phyloP scores from a whole-genome alignment of 805 yeast genomes.

The Kazachstania taianensis region DNA sequence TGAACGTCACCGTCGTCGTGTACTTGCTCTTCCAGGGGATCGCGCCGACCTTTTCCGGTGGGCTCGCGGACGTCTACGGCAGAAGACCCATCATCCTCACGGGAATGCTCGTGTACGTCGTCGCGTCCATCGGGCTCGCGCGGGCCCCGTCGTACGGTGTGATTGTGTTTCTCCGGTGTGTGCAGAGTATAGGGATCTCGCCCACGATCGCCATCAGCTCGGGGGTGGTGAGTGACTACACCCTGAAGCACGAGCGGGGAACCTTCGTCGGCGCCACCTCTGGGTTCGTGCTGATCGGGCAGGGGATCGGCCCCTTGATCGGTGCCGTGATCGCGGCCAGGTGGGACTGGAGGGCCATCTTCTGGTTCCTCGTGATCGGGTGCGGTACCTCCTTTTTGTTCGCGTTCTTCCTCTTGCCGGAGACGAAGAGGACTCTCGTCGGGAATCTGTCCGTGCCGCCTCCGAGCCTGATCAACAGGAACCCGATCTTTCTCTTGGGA shows the following conservation, averaged over 20 bases:
- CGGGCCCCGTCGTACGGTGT: constrained; percentile 46
- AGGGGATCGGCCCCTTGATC: constrained; percentile 65
- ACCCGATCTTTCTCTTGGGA: constrained; percentile 34
- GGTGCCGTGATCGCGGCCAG: constrained; percentile 36
- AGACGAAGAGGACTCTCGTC: constrained; percentile 58
- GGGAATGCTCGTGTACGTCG: constrained; percentile 47
- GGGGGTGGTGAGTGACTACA: constrained; percentile 66
- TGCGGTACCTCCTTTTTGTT: constrained; percentile 37
- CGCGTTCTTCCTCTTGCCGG: constrained; percentile 45
- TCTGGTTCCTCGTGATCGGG: constrained; percentile 61
- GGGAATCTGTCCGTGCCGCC: constrained; percentile 68
- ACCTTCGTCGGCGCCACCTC: constrained; percentile 53
- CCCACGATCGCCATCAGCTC: constrained; percentile 60
- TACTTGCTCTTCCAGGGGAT: constrained; percentile 68
- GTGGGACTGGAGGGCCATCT: constrained; percentile 65
- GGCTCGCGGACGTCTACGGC: constrained; percentile 59
- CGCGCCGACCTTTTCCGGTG: constrained; percentile 57
- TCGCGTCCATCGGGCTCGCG: constrained; percentile 60
- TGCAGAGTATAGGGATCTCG: constrained; percentile 66
- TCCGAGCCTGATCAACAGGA: constrained; percentile 29
- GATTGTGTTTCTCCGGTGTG: constrained; percentile 51
- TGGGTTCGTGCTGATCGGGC: constrained; percentile 60
- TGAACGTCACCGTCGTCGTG: constrained; percentile 64
- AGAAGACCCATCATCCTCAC: constrained; percentile 57
- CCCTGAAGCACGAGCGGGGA: constrained; percentile 57